These are phyloP conservation scores for Trichoderma semiorbis DNA, from an alignment of 2,329 filamentous ascomycete genomes.

Conservation along the genomic window DNA sequence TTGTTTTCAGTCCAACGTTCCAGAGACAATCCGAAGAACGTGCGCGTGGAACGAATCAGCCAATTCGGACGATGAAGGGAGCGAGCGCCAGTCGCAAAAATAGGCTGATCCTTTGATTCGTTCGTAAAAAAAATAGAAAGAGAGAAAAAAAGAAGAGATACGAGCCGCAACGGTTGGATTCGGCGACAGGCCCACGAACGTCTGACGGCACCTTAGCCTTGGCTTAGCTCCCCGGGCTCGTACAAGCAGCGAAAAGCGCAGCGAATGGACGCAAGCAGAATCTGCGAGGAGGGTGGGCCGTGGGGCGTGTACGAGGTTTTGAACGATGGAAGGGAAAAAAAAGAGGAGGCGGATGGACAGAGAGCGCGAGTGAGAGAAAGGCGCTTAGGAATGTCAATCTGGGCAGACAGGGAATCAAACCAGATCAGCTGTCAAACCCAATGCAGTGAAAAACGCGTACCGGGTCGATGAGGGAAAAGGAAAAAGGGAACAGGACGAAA, in stretches of 20 bases:
- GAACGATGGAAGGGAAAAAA: background rate
- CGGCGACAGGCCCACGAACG: background rate
- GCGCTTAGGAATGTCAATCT: background rate
- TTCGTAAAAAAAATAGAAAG: background rate
- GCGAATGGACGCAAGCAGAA: background rate
- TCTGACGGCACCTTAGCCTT: background rate
- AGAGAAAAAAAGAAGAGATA: background rate
- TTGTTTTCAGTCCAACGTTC: background rate
- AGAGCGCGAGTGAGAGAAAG: background rate
- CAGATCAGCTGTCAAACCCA: background rate
- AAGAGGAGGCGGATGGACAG: background rate
- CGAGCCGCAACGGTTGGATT: background rate
- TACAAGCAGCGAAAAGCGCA: background rate
- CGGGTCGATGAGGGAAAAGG: background rate
- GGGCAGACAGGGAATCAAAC: background rate
- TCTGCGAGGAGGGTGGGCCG: background rate
- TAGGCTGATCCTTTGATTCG: background rate
- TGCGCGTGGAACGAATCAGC: conserved; percentile 4
- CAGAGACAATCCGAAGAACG: background rate
- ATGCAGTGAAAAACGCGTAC: background rate
- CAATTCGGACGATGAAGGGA: background rate
- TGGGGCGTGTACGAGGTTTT: conserved; percentile 1
- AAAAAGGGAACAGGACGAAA: background rate
- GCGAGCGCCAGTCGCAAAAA: background rate
- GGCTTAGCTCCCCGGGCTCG: background rate